phyloP scores from a whole-genome alignment of 148 eudicot species.

The Beta vulgaris region DNA sequence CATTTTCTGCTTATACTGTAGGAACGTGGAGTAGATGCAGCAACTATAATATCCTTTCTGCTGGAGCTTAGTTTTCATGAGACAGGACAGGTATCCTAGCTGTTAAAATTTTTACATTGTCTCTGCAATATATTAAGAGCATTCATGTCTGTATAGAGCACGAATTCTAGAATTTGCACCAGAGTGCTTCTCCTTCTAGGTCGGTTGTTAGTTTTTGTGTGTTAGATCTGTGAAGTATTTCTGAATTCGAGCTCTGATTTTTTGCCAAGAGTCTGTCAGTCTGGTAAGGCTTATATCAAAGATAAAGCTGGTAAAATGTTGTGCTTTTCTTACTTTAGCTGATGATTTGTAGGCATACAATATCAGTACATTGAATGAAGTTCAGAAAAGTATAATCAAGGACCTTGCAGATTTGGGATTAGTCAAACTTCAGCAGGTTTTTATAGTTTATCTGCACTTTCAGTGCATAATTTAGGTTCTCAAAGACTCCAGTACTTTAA shows the following conservation, averaged over 20 bases:
- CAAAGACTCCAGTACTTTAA: not conserved
- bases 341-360: slow-evolving; percentile 63
- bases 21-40: slow-evolving; percentile 87
- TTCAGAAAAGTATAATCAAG: slow-evolving; percentile 57
- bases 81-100: slow-evolving; percentile 73
- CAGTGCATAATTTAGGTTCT: not conserved
- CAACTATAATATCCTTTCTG: slow-evolving; percentile 80
- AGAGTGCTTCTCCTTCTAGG: not conserved
- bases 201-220: not conserved
- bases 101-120: not conserved
- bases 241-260: not conserved
- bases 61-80: slow-evolving; percentile 98
- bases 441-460: slow-evolving; percentile 9
- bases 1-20: slow-evolving; percentile 38
- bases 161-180: not conserved
- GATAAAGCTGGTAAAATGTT: not conserved
- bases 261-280: not conserved
- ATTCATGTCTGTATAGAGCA: not conserved
- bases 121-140: not conserved
- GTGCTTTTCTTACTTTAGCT: not conserved
- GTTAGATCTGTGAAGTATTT: not conserved
- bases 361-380: slow-evolving; percentile 69
- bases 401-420: slow-evolving; percentile 94
- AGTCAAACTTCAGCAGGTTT: slow-evolving; percentile 91
- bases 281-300: not conserved